Evolutionary conservation across 495 filamentous ascomycete species (phyloP), one percentile per base, ranked within the genome.

Genomic region (Aspergillus ostianus): DNA sequence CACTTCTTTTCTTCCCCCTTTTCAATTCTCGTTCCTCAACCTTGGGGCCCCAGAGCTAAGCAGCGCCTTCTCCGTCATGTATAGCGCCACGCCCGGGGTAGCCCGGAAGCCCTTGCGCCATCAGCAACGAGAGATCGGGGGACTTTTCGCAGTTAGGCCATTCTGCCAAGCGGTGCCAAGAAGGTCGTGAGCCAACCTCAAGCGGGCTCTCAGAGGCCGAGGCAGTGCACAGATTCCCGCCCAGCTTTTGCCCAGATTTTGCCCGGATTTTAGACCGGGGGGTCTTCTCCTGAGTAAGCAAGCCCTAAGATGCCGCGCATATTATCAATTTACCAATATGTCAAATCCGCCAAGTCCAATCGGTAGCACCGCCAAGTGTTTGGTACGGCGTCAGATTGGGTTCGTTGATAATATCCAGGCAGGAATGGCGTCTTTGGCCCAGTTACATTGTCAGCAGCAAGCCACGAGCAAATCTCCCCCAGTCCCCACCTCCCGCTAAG

Each of bases 311-410:
- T 41, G 10, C 36, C 12, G 3, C 36, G 36, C 15, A 8, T 41
- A 32, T 41, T 41, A 41, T 41, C 36, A 41, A 41, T 17, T 15
- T 6, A 17, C 12, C 36, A 15, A 41, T 41, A 15, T 23, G 48
- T 51, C 48, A 21, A 4, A 21, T n/a, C 55, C 41, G 61, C 64
- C 61, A 67, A 67, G 61, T 9, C 48, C 20, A 53, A 32, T 58
- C 55, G 36, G 56, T 53, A 44, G 53, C 59, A 36, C 48, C 51
- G 58, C 58, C 62, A 61, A 62, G 62, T 5, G 51, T 45, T 49
- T 59, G n/a, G n/a, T 32, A 23, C 48, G 56, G 13, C 36, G 44
- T 51, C 45, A 32, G n/a, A 47, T 48, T 15, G 51, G 54, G 10
- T 23, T 32, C 20, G 47, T 47, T 53, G 48, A 26, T 55, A 23